Evolutionary conservation across 805 yeast genomes (phyloP), one percentile per base, ranked within the genome.

Genomic region (Saccharomyces eubayanus): DNA sequence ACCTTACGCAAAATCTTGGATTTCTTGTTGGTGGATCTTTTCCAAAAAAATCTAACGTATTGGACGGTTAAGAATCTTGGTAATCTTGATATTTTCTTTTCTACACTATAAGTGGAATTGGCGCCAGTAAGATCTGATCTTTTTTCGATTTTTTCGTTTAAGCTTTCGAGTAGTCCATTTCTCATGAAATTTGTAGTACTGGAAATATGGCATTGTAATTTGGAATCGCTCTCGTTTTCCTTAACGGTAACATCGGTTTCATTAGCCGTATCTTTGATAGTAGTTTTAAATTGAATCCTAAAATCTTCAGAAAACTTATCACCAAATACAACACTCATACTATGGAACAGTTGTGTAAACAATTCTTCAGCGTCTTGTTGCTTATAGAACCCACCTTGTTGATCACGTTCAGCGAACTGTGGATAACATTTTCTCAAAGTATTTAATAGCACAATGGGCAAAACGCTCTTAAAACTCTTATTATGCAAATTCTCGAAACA

Each of bases 311-410:
- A 69, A 51, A 78, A 73, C 20, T 69, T 70, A 21, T 80, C 77
- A 28, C 80, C 78, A 54, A 68, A 62, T 11, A 75, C 77, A 24
- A 70, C 63, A 40, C 77, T 69, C 55, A 89, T 69, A 31, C 77
- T 71, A 36, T 74, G 72, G 57, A 91, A 71, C 50, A 94, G 77
- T 68, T 87, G 92, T 6, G 97, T 85, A 72, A 83, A 90, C 16
- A 92, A 87, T 69, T 94, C 99, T 73, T 94, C 99, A 0, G 99
- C 99, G 74, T 94, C 99, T 72, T 94, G 99, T 73, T 94, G 99
- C 70, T 89, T 90, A 66, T 79, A 87, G 53, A 78, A 72, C 0
- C 97, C 97, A 46, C 74, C 72, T 50, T 75, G 74, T 29, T 74
- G 72, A 56, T 82, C 85, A 56, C 82, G 80, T 67, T 92, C 97